A percentile compares a stretch with the other conserved stretches of the same genome.
These are phyloP conservation scores for Cercospora sp. DNA, from an alignment of 2,329 filamentous ascomycete genomes.

Conservation along the genomic window DNA sequence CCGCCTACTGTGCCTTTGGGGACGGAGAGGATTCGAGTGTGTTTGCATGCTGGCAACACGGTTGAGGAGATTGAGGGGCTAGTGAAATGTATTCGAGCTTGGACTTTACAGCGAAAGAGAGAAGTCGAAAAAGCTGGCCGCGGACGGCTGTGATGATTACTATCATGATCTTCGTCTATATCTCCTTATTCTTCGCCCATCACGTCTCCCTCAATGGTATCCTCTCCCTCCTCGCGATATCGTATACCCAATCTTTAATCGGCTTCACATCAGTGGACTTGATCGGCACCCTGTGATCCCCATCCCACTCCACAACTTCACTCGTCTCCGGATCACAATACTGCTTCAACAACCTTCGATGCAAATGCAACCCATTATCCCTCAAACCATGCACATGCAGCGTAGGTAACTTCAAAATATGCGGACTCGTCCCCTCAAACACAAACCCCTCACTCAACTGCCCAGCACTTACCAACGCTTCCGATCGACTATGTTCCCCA, in stretches of 20 bases:
- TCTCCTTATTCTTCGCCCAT: not conserved
- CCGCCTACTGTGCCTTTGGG: conserved; percentile 66
- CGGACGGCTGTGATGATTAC: not conserved
- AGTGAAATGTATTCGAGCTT: conserved; percentile 50
- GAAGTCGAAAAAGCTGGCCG: conserved; percentile 17
- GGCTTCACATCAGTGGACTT: conserved; percentile 64
- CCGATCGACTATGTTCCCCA: conserved; percentile 42
- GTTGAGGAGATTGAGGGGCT: conserved; percentile 57
- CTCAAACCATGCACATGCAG: conserved; percentile 67
- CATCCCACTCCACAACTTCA: conserved; percentile 70
- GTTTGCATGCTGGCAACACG: conserved; percentile 67
- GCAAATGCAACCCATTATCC: conserved; percentile 61
- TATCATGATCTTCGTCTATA: not conserved
- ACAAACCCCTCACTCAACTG: conserved; percentile 49
- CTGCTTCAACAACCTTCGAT: conserved; percentile 56
- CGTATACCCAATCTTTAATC: conserved; percentile 55
- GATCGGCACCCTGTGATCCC: conserved; percentile 68
- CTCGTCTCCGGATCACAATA: conserved; percentile 60
- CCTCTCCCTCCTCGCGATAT: conserved; percentile 54
- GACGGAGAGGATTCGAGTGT: conserved; percentile 64
- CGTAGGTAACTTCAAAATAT: conserved; percentile 58
- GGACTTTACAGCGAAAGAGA: conserved; percentile 42
- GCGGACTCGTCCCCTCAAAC: conserved; percentile 46
- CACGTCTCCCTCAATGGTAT: conserved; percentile 28
- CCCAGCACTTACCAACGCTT: conserved; percentile 44